Conservation (phyloP, 2,329 filamentous ascomycete species). For the Sporothrix sp. region DNA sequence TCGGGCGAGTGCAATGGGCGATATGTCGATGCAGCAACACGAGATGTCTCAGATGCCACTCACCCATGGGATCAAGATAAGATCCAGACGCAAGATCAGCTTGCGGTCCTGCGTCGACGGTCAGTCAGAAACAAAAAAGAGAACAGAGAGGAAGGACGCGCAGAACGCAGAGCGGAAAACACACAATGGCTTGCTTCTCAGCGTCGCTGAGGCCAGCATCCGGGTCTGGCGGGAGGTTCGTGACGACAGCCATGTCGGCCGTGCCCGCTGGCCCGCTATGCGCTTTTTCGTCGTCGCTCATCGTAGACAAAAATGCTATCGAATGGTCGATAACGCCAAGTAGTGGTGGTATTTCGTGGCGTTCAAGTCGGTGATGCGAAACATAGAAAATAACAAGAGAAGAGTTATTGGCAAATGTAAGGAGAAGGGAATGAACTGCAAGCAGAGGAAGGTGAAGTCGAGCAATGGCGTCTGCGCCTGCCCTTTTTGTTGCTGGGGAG, state of each 20-base stretch:
- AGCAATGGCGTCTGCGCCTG: not conserved
- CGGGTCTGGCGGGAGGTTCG: conserved; percentile 24
- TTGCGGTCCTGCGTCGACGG: conserved; percentile 21
- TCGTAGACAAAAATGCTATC: not conserved
- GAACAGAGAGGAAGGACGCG: not conserved
- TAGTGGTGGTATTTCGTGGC: not conserved
- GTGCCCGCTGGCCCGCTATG: conserved; percentile 1
- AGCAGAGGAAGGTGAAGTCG: not conserved
- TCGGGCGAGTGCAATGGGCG: too few species aligned
- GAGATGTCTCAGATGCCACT: conserved; percentile 7
- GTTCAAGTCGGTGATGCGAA: not conserved
- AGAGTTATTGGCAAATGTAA: too few species aligned
- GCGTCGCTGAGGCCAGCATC: conserved; percentile 24
- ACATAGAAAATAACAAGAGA: not conserved
- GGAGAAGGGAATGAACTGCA: too few species aligned
- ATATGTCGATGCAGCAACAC: too few species aligned
- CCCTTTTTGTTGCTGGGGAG: not conserved
- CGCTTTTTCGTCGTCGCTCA: conserved; percentile 19
- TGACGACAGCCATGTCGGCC: not conserved
- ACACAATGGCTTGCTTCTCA: conserved; percentile 23
- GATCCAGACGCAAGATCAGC: conserved; percentile 25
- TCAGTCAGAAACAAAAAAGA: not conserved
- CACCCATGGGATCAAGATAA: conserved; percentile 29
- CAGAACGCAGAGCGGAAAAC: conserved; percentile 4
- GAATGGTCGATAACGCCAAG: too few species aligned